phyloP scores from a whole-genome alignment of 2,329 filamentous ascomycete genomes.

The Monilinia fructicola region DNA sequence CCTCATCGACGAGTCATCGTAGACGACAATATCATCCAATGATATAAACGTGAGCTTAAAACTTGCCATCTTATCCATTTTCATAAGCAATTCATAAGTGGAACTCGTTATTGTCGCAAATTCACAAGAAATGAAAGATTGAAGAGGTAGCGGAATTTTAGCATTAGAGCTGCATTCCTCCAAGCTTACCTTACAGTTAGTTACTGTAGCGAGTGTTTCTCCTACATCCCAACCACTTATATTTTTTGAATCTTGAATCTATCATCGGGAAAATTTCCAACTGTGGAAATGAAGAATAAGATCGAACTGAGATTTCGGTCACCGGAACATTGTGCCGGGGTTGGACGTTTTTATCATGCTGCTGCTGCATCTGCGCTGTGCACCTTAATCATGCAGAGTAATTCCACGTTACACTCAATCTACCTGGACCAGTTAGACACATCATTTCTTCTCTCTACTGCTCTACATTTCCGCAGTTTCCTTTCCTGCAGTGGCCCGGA shows the following conservation, averaged over 20 bases:
- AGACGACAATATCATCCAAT: constrained; percentile 15
- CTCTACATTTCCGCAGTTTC: constrained; percentile 11
- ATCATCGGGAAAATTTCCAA: not conserved
- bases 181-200: not conserved
- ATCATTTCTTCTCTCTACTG: constrained; percentile 3
- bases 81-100: constrained; percentile 2
- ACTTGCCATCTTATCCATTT: constrained; percentile 2
- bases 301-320: constrained; percentile 17
- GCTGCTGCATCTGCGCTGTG: constrained; percentile 11
- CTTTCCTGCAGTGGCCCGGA: constrained; percentile 10
- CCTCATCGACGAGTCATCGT: constrained; percentile 3
- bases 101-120: not conserved
- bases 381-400: constrained; percentile 15
- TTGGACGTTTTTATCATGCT: constrained; percentile 15
- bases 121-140: not conserved
- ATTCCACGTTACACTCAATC: not conserved
- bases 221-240: not conserved
- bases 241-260: not conserved
- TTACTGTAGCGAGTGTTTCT: not conserved
- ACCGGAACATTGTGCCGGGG: constrained; percentile 17
- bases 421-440: constrained; percentile 3
- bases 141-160: not conserved
- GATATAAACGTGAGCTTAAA: not conserved
- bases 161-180: not conserved
- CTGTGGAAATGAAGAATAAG: constrained; percentile 14